Conservation (phyloP, 495 filamentous ascomycete species). For the Aspergillus avenaceus region DNA sequence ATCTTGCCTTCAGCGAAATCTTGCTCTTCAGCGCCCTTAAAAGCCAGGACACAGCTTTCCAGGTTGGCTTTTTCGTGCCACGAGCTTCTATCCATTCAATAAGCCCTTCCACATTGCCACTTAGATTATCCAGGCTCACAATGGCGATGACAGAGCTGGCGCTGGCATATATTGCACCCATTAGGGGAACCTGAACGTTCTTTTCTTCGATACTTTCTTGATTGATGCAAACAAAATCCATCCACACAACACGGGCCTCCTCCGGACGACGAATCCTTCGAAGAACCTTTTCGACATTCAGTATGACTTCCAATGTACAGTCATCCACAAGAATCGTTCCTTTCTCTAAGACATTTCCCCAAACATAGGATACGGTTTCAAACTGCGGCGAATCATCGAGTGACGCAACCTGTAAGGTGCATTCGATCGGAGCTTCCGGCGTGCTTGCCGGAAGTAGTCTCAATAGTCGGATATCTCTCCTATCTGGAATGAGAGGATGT, state of each 20-base stretch:
- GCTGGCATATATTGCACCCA: constrained; percentile 24
- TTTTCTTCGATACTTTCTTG: constrained; percentile 26
- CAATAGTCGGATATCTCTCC: constrained; percentile 2
- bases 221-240: constrained; percentile 33
- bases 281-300: constrained; percentile 23
- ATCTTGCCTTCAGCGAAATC: too few species aligned
- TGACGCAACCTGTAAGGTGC: background rate
- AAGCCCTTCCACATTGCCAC: too few species aligned
- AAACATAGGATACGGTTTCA: constrained; percentile 36
- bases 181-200: constrained; percentile 24
- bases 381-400: constrained; percentile 14
- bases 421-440: background rate
- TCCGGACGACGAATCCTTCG: constrained; percentile 19
- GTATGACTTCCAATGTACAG: constrained; percentile 13
- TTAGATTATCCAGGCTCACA: constrained; percentile 17
- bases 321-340: constrained; percentile 17
- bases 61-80: too few species aligned
- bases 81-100: too few species aligned
- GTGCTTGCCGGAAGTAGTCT: background rate
- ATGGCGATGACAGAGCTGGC: constrained; percentile 18
- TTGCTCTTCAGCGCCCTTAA: too few species aligned
- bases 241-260: constrained; percentile 20
- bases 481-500: background rate
- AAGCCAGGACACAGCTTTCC: too few species aligned
- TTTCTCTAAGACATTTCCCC: constrained; percentile 20